A percentile compares a stretch with the other conserved stretches of the same genome.
phyloP scores from a whole-genome alignment of 1,284 basidiomycete genomes.

The Boletellus deceptivus region DNA sequence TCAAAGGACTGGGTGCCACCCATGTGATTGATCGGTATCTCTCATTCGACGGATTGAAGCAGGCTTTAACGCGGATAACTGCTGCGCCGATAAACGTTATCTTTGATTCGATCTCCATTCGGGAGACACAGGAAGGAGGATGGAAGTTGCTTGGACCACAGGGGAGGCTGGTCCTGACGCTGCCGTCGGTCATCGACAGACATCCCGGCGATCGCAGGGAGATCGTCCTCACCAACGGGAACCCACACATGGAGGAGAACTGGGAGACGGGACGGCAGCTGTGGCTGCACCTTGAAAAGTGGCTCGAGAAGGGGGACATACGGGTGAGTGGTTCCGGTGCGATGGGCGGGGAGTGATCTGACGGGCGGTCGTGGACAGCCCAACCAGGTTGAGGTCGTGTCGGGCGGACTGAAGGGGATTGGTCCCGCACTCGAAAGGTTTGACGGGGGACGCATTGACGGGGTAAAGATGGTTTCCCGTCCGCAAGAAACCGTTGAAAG shows the following conservation, averaged over 20 bases:
- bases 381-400: constrained; percentile 28
- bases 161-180: constrained; percentile 34
- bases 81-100: constrained; percentile 34
- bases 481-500: constrained; percentile 34
- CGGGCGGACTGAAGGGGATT: constrained; percentile 32
- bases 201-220: constrained; percentile 29
- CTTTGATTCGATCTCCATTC: constrained; percentile 33
- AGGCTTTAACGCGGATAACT: constrained; percentile 29
- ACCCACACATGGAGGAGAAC: constrained; percentile 30
- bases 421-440: constrained; percentile 32
- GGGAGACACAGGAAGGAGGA: constrained; percentile 35
- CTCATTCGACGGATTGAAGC: constrained; percentile 24
- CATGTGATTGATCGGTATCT: constrained; percentile 43
- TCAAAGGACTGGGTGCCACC: constrained; percentile 46
- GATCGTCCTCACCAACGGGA: constrained; percentile 32
- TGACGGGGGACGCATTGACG: constrained; percentile 32
- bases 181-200: constrained; percentile 28
- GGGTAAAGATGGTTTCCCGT: constrained; percentile 32
- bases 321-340: constrained; percentile 14
- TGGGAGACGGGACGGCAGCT: constrained; percentile 33
- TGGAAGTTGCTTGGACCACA: constrained; percentile 33
- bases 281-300: constrained; percentile 32
- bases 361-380: constrained; percentile 17
- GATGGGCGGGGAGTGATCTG: background rate
- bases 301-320: constrained; percentile 39